Evolutionary conservation across 352 stramenopile species (phyloP).

Genomic region (Pythium sp.): DNA sequence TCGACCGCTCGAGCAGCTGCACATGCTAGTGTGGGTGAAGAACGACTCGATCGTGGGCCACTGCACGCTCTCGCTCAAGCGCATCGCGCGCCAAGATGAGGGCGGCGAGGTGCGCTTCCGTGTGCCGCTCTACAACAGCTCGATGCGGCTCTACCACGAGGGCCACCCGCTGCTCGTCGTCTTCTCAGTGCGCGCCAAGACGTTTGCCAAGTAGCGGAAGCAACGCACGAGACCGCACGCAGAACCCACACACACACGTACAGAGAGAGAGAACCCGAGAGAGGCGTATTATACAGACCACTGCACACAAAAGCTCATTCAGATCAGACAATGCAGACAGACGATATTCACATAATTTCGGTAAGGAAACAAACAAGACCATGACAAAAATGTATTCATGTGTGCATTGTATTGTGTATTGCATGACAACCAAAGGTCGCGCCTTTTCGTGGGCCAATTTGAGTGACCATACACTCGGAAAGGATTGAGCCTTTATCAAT

Average conservation of each 20-base stretch:
- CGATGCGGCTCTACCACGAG: conserved; percentile 73
- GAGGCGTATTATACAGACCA: not conserved
- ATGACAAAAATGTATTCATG: not conserved
- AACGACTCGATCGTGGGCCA: conserved; percentile 77
- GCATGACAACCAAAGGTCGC: not conserved
- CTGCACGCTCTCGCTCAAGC: conserved; percentile 79
- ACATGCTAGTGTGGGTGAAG: conserved; percentile 86
- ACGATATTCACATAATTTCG: not conserved
- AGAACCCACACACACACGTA: not conserved
- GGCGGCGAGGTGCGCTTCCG: conserved; percentile 71
- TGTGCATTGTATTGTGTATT: not conserved
- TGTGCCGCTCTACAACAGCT: conserved; percentile 78
- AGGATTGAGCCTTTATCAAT: no score
- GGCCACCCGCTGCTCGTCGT: conserved; percentile 65
- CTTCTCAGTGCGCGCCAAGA: conserved; percentile 80
- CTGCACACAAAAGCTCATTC: not conserved
- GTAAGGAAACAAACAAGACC: not conserved
- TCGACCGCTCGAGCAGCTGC: conserved; percentile 65
- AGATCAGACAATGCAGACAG: not conserved
- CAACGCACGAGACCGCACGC: no score
- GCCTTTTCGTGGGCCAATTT: not conserved
- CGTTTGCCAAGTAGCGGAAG: conserved; percentile 64
- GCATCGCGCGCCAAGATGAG: conserved; percentile 65
- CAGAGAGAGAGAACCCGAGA: not conserved
- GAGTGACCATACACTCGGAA: no score